Conservation (phyloP, 1,284 basidiomycete species). For the Agaricales sp. region DNA sequence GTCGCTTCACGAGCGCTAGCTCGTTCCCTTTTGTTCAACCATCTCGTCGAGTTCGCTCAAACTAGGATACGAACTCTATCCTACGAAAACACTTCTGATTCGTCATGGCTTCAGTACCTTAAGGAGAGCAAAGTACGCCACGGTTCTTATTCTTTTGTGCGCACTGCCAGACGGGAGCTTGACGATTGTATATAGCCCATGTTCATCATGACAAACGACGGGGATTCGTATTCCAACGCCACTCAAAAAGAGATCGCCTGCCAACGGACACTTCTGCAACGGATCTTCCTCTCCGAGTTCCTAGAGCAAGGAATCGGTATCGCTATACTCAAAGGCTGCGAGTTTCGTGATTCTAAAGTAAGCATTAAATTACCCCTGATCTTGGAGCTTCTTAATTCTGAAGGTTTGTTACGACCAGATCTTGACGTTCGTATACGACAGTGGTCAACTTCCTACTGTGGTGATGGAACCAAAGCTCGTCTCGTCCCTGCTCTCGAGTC, state of each 20-base stretch:
- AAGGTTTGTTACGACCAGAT: conserved; percentile 23
- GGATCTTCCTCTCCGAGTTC: conserved; percentile 37
- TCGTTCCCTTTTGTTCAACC: conserved; percentile 37
- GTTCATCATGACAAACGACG: conserved; percentile 53
- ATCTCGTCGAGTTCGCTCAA: conserved; percentile 22
- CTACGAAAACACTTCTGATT: conserved; percentile 25
- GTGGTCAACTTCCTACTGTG: conserved; percentile 15
- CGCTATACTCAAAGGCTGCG: conserved; percentile 36
- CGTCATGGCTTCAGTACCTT: conserved; percentile 37
- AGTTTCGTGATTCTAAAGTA: conserved; percentile 57
- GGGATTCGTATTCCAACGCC: conserved; percentile 20
- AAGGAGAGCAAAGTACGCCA: conserved; percentile 26
- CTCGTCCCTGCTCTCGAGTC: conserved; percentile 9
- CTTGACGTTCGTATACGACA: conserved; percentile 33
- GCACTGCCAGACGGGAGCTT: too few species aligned
- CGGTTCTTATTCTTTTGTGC: too few species aligned
- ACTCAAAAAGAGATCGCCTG: conserved; percentile 11
- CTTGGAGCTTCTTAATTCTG: not conserved
- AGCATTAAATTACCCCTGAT: conserved; percentile 8
- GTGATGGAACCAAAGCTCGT: conserved; percentile 8
- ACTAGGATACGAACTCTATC: not conserved
- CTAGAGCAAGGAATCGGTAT: conserved; percentile 39
- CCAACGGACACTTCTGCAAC: conserved; percentile 32
- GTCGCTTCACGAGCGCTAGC: conserved; percentile 40
- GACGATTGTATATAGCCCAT: conserved; percentile 38